Base-by-base conservation (phyloP, 352 stramenopile genomes). In the Pythium pyrilobum region DNA sequence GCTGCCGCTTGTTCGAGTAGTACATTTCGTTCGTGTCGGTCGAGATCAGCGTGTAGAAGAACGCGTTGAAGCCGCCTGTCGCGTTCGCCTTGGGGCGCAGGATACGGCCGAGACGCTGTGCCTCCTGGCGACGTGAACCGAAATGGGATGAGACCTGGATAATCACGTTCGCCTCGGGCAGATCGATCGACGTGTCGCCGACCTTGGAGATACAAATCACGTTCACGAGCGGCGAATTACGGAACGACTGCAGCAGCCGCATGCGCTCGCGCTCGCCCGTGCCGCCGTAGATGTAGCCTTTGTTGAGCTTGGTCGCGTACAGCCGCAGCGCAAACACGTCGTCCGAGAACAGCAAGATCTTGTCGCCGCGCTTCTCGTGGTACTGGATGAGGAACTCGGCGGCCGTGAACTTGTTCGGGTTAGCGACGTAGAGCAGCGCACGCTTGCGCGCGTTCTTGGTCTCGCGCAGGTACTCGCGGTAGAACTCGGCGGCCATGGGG, bases 21-120 rank as follows among this genome's bases (percentile, higher is more conserved):
- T 97, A 99, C 97, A 99, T 99, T 62, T 99, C 97, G 63, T 97
- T 88, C 41, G 97, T 99, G 71, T 99, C 97, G 9, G 93, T 98
- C 47, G 95, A 98, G 41, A 99, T 97, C 23, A 99, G 80, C 28
- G 97, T 99, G 80, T 99, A 99, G 67, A 99, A 99, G 77, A 99
- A 99, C 5, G 97, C 97, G 66, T 99, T 99, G 71, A 98, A 99
- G 32, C 96, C 96, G 46, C 97, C 94, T 2, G 92, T 98, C 39
- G 93, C 81, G 32, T 94, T 95, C 23, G 87, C 81, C 72, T 99
- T 99, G 13, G 97, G 96, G 20, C 97, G 90, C 47, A 99, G 71
- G 77, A 99, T 99, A 42, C 97, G 89, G n/a, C 97, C 97, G 12
- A 99, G 78, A 24, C 97, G 89, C 69, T 99, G 97, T 7, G 97